A percentile compares a stretch with the other conserved stretches of the same genome.
phyloP scores from a whole-genome alignment of 2,329 filamentous ascomycete genomes.

The Calonectria pseudoreteaudii region DNA sequence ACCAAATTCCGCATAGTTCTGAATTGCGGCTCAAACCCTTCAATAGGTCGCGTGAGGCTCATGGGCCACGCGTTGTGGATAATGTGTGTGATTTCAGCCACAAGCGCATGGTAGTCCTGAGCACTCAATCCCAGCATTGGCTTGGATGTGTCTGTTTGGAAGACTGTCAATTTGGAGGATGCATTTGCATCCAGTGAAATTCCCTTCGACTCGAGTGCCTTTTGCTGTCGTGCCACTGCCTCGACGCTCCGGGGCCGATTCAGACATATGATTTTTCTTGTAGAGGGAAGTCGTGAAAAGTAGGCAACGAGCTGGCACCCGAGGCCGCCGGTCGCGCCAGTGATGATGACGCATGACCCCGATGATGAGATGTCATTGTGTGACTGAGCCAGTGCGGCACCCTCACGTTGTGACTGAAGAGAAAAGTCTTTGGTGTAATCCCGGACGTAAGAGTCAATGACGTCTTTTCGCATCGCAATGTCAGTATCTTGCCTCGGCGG shows the following conservation, averaged over 20 bases:
- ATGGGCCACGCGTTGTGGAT: conserved; percentile 20
- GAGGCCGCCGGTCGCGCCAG: conserved; percentile 10
- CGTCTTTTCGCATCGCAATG: too few species aligned
- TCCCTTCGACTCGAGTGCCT: not conserved
- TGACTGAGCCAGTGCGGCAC: too few species aligned
- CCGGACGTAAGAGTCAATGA: not conserved
- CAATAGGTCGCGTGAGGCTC: not conserved
- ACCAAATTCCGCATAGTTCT: not conserved
- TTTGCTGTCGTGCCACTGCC: not conserved
- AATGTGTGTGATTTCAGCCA: not conserved
- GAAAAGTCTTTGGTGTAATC: not conserved
- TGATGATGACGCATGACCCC: not conserved
- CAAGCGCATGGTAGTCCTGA: not conserved
- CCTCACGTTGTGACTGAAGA: too few species aligned
- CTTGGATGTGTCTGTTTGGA: not conserved
- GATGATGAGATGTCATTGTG: too few species aligned
- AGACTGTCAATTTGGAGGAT: not conserved
- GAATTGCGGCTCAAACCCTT: not conserved
- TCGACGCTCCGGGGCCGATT: not conserved
- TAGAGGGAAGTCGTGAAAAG: not conserved
- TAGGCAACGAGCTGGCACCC: not conserved
- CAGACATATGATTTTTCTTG: not conserved
- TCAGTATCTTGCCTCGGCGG: too few species aligned
- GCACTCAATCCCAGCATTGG: not conserved
- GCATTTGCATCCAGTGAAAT: not conserved